Conservation (phyloP, 1,284 basidiomycete genomes). For the Cutaneotrichosporon sp. region DNA sequence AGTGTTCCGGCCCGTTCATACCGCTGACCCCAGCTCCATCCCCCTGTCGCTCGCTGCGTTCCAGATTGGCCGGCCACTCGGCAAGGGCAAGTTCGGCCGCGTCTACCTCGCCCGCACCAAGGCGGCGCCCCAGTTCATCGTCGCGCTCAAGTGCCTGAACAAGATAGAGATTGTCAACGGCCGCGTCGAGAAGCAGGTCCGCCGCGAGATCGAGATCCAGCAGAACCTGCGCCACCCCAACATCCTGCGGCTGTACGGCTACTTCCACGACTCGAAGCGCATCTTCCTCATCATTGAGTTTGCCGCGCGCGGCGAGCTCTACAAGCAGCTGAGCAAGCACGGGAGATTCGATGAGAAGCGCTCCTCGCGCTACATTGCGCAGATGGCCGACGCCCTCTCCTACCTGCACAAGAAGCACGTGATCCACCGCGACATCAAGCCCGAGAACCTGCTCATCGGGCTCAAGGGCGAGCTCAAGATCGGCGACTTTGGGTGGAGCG, state of each 20-base stretch:
- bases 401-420: conserved; percentile 97
- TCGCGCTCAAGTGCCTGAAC: conserved; percentile 96
- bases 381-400: conserved; percentile 94
- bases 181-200: conserved; percentile 91
- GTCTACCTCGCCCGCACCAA: conserved; percentile 99
- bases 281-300: conserved; percentile 98
- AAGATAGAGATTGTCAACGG: conserved; percentile 91
- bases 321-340: conserved; percentile 87
- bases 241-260: conserved; percentile 89
- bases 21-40: conserved; percentile 55
- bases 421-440: conserved; percentile 99
- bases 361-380: conserved; percentile 84
- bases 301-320: conserved; percentile 92
- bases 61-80: conserved; percentile 92
- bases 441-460: conserved; percentile 89
- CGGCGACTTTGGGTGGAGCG: conserved; percentile 98
- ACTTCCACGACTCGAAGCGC: conserved; percentile 97
- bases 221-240: conserved; percentile 96
- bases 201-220: conserved; percentile 98
- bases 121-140: conserved; percentile 80
- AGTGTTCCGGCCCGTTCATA: too few species aligned
- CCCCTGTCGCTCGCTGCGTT: conserved; percentile 69
- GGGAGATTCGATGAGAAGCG: conserved; percentile 85
- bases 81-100: conserved; percentile 98
- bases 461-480: conserved; percentile 98